Base-by-base conservation (phyloP, 2,329 filamentous ascomycete genomes). In the Ceratocystis cubensis region DNA sequence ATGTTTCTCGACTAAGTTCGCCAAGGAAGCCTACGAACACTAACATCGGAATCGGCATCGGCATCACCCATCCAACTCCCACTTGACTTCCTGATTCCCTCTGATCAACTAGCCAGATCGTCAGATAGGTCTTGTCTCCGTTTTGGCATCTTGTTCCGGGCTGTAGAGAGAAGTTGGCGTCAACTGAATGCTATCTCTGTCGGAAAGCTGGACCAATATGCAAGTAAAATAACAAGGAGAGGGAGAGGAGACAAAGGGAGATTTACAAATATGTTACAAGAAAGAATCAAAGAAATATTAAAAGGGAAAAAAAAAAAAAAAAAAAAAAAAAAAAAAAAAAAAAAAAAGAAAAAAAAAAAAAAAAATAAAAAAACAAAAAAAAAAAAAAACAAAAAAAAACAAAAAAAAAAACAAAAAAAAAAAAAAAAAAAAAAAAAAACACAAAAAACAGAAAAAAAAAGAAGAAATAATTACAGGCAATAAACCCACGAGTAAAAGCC, bases 1-100 rank as follows among this genome's bases (percentile, higher is more conserved):
- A 30, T 57, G 53, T 57, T 57, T 57, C 53, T 57, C 25, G 53
- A 57, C 22, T 28, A 57, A 57, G 53, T 57, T 57, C 53, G 53
- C 53, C 53, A 57, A 57, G 53, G 22, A 57, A 28, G 53, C 53
- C 53, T 57, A 57, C 20, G 25, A 30, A 30, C 53, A 57, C 53
- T 57, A 57, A 28, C n/a, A 56, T 56, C 50, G n/a, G 53, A 30
- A 57, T 57, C 53, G 22, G 22, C 25, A 28, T 57, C 22, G 25
- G 53, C 22, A 57, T 57, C 53, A 57, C 10, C 53, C 53, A n/a
- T 57, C 53, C 13, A 57, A 57, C 25, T 28, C 53, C 53, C 53
- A 33, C 53, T 28, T 57, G 17, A 50, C 2, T 50, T 37, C 8
- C 33, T 37, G 33, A 37, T 37, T 37, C 10, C 33, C 33, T 37